Evolutionary conservation across 345 rosid species (phyloP), one percentile per base, ranked within the genome.

Genomic region (Gossypium thurberi): DNA sequence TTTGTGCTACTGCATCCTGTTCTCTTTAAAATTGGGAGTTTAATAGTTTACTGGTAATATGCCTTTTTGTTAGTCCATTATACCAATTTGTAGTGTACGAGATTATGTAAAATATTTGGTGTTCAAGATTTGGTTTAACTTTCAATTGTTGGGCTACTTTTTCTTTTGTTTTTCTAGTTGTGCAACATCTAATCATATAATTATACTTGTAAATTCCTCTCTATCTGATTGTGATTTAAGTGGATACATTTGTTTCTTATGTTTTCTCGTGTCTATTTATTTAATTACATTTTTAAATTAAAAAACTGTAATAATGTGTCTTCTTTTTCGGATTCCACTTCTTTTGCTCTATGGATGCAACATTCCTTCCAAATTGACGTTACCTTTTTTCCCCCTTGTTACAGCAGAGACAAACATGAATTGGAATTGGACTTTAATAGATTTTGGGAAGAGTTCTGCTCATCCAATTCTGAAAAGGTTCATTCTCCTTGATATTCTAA

Each of bases 371-470:
- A 20, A 52, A 43, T 18, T 37, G 42, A 33, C 8, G 12, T 17
- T 28, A 50, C 40, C 10, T 15, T 63, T 56, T 66, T 57, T 71
- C 6, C 68, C 55, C 63, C 13, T 15, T 69, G 14, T 55, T 61
- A 74, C 66, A 80, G 76, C 89, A 92, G 94, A 79, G 96, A 85
- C 76, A 87, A 84, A 76, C 88, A 90, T 86, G 99, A 90, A 79
- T 73, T 93, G 94, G 97, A 96, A 81, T 79, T 91, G 96, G 97
- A 96, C 86, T 91, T 96, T 80, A 96, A 93, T 81, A 96, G 98
- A 84, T 87, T 86, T 72, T 93, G 99, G 99, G 98, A 96, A 81
- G 96, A 93, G 83, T 96, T 96, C 81, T 97, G 97, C 74, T 91
- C 99, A 79, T 96, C 98, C 79, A 88, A 91, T 84, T 93, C 90